Evolutionary conservation across 805 yeast genomes (phyloP), one percentile per base, ranked within the genome.

Genomic region (Cyberlindnera mycetangii): DNA sequence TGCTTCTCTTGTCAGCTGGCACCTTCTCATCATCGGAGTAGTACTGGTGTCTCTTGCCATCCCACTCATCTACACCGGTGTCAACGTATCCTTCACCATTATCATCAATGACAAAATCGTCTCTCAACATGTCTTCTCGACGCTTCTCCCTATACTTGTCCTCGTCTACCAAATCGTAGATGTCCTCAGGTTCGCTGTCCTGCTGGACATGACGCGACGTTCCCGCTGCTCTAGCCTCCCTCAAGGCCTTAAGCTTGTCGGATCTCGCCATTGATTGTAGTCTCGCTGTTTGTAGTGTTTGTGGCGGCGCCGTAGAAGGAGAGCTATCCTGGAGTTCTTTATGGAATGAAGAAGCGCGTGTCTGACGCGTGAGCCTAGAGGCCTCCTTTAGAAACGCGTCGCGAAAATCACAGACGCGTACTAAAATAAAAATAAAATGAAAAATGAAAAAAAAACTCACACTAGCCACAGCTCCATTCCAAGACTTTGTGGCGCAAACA

Each of bases 81-180:
- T 93, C 98, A 1, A 89, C 90, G 59, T 92, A 92, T 0, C 97
- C 98, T 52, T 83, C 85, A 24, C 97, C 97, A 53, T 85, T 81
- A 62, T 92, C 98, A 61, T 89, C 97, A 2, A 89, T 95, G 30
- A 92, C 93, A 61, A 92, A 92, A 62, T 92, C 97, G 58, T 92
- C 97, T 49, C 85, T 83, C 64, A 89, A 72, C 38, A 93, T 71
- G 47, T 89, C 87, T 47, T 85, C 79, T 55, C 95, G 78, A 61
- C 86, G 87, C 60, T 80, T 85, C 54, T 76, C 76, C 53, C 92
- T 72, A 65, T 79, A 92, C 30, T 83, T 80, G 24, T 75, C 81
- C 56, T 89, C 96, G 59, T 86, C 95, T 5, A 89, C 83, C 58
- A 88, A 90, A 56, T 92, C 97, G 61, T 90, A 93, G 48, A 92